Evolutionary conservation across 2,329 filamentous ascomycete genomes (phyloP).

Genomic region (Diaporthe humulicola): DNA sequence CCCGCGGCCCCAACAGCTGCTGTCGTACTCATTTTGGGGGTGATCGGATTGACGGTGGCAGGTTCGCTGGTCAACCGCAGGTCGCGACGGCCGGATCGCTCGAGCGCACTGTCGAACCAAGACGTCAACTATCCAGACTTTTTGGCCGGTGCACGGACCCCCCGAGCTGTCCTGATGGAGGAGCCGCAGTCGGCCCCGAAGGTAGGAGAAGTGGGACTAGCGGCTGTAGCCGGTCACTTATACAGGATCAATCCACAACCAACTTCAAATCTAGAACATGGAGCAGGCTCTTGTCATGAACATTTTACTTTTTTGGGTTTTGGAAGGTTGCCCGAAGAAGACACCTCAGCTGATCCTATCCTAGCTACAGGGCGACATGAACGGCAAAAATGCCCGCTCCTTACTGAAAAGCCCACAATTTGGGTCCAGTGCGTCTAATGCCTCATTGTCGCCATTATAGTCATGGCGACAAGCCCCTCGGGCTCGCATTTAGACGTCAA

Average conservation of each 20-base stretch:
- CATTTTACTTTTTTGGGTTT: conserved; percentile 32
- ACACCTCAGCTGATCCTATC: conserved; percentile 32
- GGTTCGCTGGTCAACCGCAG: conserved; percentile 28
- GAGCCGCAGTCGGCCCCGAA: conserved; percentile 32
- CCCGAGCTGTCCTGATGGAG: background rate
- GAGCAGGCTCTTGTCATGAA: conserved; percentile 2
- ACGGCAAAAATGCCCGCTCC: background rate
- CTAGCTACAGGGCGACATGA: conserved; percentile 21
- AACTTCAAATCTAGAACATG: conserved; percentile 3
- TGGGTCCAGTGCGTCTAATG: conserved; percentile 5
- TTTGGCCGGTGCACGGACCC: conserved; percentile 34
- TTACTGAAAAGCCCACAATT: background rate
- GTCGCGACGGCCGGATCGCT: background rate
- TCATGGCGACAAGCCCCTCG: conserved; percentile 10
- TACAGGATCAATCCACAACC: conserved; percentile 28
- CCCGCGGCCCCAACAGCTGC: conserved; percentile 51
- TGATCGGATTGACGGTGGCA: background rate
- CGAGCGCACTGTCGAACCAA: conserved; percentile 1
- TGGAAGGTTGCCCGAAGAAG: conserved; percentile 21
- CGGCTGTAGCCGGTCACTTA: conserved; percentile 30
- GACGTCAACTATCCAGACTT: conserved; percentile 34
- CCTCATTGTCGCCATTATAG: background rate
- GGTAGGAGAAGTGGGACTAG: conserved; percentile 17
- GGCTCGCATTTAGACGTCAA: conserved; percentile 75
- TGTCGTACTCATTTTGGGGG: conserved; percentile 34